These are phyloP conservation scores for Leishmania guyanensis DNA, from an alignment of 208 protist genomes.

Conservation along the genomic window DNA sequence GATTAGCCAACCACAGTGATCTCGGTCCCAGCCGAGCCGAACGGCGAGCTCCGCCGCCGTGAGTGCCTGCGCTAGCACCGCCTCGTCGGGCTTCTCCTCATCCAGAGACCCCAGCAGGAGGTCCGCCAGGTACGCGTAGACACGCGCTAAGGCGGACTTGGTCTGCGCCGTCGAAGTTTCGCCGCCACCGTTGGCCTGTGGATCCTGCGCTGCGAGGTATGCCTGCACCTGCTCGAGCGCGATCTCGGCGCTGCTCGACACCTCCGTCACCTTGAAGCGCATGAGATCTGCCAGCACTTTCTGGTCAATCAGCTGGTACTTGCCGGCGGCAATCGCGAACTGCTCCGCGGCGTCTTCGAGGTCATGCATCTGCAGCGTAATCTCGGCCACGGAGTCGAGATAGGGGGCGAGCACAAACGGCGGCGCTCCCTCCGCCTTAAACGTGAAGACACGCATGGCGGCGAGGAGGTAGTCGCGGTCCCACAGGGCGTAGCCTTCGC, in stretches of 20 bases:
- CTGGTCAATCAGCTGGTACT: conserved; percentile 86
- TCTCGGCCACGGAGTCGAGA: conserved; percentile 81
- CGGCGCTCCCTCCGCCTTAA: conserved; percentile 84
- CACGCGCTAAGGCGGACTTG: conserved; percentile 58
- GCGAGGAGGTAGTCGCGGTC: conserved; percentile 88
- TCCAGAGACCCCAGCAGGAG: conserved; percentile 52
- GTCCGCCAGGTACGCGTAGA: conserved; percentile 74
- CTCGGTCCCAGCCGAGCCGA: conserved; percentile 68
- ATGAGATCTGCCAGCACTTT: conserved; percentile 79
- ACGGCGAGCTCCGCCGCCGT: conserved; percentile 55
- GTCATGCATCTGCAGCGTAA: conserved; percentile 79
- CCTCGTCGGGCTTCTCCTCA: conserved; percentile 25
- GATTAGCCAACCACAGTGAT: conserved; percentile 55
- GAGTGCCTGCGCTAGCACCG: conserved; percentile 42
- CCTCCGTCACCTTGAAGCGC: conserved; percentile 67
- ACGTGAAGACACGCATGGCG: conserved; percentile 87
- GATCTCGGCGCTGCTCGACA: conserved; percentile 47
- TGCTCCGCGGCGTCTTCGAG: conserved; percentile 82
- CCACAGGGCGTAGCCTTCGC: conserved; percentile 90
- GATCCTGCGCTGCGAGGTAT: conserved; percentile 51
- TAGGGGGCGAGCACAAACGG: conserved; percentile 87
- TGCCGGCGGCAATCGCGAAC: conserved; percentile 74
- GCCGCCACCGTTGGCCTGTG: conserved; percentile 35
- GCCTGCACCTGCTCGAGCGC: conserved; percentile 64
- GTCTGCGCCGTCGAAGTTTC: conserved; percentile 25